Conservation (phyloP, 306 rosid species). For the Ziziphus jujuba region DNA sequence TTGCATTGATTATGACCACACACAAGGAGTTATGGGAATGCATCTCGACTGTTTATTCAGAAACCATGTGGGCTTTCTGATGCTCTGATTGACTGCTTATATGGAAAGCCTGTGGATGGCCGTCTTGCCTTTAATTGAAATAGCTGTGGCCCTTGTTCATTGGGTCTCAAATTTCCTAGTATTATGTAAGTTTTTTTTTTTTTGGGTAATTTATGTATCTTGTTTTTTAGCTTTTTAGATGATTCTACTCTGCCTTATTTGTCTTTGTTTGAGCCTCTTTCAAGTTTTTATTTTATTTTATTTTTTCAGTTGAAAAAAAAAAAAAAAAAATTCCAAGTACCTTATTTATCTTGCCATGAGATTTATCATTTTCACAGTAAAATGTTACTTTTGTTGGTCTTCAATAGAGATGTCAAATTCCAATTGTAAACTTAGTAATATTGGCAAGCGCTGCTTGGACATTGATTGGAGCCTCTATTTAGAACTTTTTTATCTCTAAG, state of each 20-base stretch:
- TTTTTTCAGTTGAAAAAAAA: background rate
- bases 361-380: conserved; percentile 1
- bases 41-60: background rate
- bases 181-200: too few species aligned
- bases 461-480: background rate
- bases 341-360: conserved; percentile 1
- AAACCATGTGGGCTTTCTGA: conserved; percentile 5
- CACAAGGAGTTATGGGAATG: background rate
- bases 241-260: background rate
- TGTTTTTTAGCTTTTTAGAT: background rate
- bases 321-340: background rate
- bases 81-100: conserved; percentile 2
- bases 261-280: background rate
- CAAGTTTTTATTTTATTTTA: background rate
- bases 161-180: too few species aligned
- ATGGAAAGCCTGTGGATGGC: too few species aligned
- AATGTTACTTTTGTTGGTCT: background rate
- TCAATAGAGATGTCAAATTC: too few species aligned
- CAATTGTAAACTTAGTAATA: too few species aligned
- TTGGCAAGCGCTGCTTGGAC: background rate
- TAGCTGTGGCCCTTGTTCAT: too few species aligned
- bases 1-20: conserved; percentile 8
- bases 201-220: too few species aligned
- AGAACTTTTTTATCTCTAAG: background rate
- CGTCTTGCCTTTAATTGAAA: too few species aligned